Conservation (phyloP, 257 asterid genomes). For the Solanum lycopersicoides region DNA sequence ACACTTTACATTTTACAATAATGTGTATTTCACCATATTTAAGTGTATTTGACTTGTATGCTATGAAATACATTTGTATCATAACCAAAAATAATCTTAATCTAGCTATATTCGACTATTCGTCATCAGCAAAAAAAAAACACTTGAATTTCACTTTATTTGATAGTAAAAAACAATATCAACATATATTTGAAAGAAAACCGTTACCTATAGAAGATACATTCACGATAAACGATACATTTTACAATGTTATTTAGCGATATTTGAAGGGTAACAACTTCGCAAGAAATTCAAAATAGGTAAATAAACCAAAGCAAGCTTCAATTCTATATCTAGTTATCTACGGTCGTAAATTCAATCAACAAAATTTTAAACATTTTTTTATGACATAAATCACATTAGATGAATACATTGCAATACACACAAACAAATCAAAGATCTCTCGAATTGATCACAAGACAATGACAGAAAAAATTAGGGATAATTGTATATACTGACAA, state of each 20-base stretch:
- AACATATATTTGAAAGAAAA: background rate
- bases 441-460: background rate
- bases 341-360: background rate
- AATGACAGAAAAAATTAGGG: too few relatives aligned
- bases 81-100: background rate
- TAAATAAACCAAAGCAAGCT: background rate
- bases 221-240: background rate
- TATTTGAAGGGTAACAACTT: background rate
- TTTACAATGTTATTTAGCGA: background rate
- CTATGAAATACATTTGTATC: background rate
- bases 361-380: too few relatives aligned
- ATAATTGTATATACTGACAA: too few relatives aligned
- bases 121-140: background rate
- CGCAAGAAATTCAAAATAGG: background rate
- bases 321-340: background rate
- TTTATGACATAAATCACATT: background rate
- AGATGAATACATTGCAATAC: background rate
- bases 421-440: background rate
- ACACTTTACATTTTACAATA: background rate
- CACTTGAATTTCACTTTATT: background rate
- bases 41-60: background rate
- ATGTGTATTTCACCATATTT: background rate
- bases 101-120: background rate
- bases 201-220: background rate
- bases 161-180: background rate